phyloP scores from a whole-genome alignment of 352 stramenopile genomes.

The Pythium rhizo-oryzae region DNA sequence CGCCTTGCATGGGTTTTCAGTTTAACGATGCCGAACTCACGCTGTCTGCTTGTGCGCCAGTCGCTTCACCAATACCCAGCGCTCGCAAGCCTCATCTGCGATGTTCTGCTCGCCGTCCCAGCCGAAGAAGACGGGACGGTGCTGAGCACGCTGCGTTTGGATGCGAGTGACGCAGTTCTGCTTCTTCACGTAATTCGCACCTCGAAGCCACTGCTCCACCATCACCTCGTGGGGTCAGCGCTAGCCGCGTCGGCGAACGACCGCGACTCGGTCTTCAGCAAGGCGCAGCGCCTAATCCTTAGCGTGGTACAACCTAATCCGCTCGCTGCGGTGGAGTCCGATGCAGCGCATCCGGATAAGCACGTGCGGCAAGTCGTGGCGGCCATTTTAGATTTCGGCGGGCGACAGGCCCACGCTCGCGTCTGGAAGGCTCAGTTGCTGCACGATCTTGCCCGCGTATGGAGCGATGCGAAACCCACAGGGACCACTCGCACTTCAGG shows the following conservation, averaged over 20 bases:
- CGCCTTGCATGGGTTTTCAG: background rate
- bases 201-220: conserved; percentile 80
- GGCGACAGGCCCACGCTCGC: conserved; percentile 61
- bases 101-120: conserved; percentile 39
- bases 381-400: conserved; percentile 61
- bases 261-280: conserved; percentile 39
- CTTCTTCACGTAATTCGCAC: conserved; percentile 75
- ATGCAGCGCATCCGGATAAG: background rate
- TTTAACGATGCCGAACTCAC: background rate
- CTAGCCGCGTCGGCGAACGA: conserved; percentile 21
- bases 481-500: background rate
- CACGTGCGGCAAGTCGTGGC: conserved; percentile 8
- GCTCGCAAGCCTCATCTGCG: conserved; percentile 47
- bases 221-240: conserved; percentile 31
- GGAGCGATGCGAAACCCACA: conserved; percentile 37
- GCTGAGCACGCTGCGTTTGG: conserved; percentile 15
- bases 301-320: conserved; percentile 6
- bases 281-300: conserved; percentile 50
- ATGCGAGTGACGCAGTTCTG: conserved; percentile 66
- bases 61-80: conserved; percentile 60
- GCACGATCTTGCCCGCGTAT: conserved; percentile 72
- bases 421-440: conserved; percentile 81
- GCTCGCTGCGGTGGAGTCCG: background rate
- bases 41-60: conserved; percentile 21
- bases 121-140: background rate